A percentile compares a stretch with the other conserved stretches of the same genome.
These are phyloP conservation scores for Obba rivulosa DNA, from an alignment of 768 basidiomycete species.

Conservation along the genomic window DNA sequence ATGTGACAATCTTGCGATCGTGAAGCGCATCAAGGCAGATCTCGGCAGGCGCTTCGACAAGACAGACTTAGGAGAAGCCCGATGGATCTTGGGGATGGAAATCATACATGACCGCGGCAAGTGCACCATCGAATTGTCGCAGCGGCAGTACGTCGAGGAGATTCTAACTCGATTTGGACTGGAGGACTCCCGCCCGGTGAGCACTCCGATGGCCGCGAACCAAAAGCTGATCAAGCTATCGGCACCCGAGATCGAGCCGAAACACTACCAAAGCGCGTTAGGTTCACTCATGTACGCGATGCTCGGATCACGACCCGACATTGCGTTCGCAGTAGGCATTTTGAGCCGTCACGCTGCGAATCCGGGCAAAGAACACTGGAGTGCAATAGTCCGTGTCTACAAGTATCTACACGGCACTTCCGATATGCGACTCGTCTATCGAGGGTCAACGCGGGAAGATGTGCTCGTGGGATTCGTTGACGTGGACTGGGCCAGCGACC, in stretches of 20 bases:
- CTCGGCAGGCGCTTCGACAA: conserved; percentile 18
- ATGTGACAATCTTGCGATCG: conserved; percentile 1
- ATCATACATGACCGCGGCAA: conserved; percentile 10
- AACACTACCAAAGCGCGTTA: conserved; percentile 14
- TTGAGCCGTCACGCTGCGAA: conserved; percentile 18
- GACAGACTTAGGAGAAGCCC: neutral
- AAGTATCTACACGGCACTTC: conserved; percentile 19
- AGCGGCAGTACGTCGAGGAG: conserved; percentile 9
- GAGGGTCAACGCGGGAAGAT: conserved; percentile 10
- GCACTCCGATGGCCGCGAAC: conserved; percentile 8
- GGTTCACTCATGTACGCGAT: conserved; percentile 26
- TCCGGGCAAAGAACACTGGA: conserved; percentile 17
- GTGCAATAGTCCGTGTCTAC: conserved; percentile 16
- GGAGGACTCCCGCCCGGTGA: neutral
- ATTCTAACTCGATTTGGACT: conserved; percentile 9
- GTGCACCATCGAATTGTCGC: conserved; percentile 10
- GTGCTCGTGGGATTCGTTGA: conserved; percentile 7
- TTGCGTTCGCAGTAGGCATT: conserved; percentile 16
- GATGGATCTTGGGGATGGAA: conserved; percentile 15
- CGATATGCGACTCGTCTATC: conserved; percentile 4
- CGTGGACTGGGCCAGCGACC: conserved; percentile 6
- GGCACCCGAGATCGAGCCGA: conserved; percentile 3
- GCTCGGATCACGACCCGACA: conserved; percentile 26
- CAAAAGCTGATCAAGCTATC: neutral
- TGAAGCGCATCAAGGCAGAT: neutral